Percentiles rank a stretch among this genome's conserved stretches.
Evolutionary conservation across 306 rosid species (phyloP).

Genomic region (Vigna angularis): DNA sequence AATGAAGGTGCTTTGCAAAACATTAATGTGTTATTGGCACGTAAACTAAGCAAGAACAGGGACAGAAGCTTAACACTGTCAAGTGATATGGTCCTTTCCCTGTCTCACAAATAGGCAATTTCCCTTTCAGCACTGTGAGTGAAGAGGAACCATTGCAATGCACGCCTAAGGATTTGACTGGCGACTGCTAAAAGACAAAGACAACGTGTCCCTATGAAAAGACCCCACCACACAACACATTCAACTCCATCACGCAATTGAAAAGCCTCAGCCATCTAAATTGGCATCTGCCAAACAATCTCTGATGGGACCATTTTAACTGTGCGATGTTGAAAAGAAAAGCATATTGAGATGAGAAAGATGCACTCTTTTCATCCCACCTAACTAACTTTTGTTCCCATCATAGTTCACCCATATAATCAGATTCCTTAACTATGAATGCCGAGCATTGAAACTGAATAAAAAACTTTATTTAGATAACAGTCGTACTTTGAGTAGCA

Average conservation of each 20-base stretch:
- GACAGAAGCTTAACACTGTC: background rate
- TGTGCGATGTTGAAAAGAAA: conserved; percentile 18
- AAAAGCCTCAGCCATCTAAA: conserved; percentile 2
- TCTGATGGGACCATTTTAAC: conserved; percentile 38
- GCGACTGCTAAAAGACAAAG: conserved; percentile 38
- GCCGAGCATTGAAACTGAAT: background rate
- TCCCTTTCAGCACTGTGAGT: conserved; percentile 30
- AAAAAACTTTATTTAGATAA: conserved; percentile 56
- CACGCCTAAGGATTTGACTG: conserved; percentile 43
- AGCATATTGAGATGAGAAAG: conserved; percentile 1
- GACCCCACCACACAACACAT: conserved; percentile 45
- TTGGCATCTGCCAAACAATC: conserved; percentile 49
- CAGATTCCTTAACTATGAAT: conserved; percentile 25
- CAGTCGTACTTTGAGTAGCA: conserved; percentile 42
- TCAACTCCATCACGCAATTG: conserved; percentile 47
- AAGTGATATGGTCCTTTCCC: conserved; percentile 14
- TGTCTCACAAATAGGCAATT: conserved; percentile 28
- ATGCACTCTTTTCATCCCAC: background rate
- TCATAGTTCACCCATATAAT: background rate
- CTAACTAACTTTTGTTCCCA: conserved; percentile 21
- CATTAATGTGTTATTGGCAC: background rate
- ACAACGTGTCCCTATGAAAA: conserved; percentile 34
- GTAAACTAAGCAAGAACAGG: background rate
- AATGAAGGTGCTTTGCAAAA: background rate
- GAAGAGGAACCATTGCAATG: conserved; percentile 8